Conservation (phyloP, 805 yeast genomes). For the Yarrowia sp. region DNA sequence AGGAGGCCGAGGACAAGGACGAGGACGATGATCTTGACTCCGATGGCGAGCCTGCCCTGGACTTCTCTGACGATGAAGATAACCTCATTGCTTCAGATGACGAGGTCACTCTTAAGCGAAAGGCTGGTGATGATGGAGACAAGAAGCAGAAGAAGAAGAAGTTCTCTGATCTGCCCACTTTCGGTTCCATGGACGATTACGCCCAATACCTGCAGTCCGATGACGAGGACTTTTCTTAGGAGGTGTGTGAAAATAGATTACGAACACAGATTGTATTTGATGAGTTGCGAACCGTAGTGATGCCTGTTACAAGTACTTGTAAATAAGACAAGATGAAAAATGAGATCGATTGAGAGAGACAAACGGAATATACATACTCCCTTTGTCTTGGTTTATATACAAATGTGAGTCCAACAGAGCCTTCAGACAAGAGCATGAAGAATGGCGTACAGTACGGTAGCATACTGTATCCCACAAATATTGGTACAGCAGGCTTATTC, state of each 20-base stretch:
- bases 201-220: constrained; percentile 67
- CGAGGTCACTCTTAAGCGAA: constrained; percentile 32
- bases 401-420: too few relatives aligned
- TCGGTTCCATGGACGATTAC: constrained; percentile 87
- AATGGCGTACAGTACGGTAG: too few relatives aligned
- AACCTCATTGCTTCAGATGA: constrained; percentile 43
- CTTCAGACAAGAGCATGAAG: too few relatives aligned
- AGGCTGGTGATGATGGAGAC: constrained; percentile 31
- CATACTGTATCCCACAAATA: too few relatives aligned
- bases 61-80: constrained; percentile 39
- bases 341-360: too few relatives aligned
- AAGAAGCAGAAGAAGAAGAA: constrained; percentile 50
- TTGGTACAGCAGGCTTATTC: too few relatives aligned
- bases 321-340: too few relatives aligned
- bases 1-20: constrained; percentile 29
- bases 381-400: too few relatives aligned
- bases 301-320: too few relatives aligned
- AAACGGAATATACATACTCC: too few relatives aligned
- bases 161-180: constrained; percentile 69
- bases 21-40: constrained; percentile 35
- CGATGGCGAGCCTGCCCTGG: constrained; percentile 33
- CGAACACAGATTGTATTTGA: background rate
- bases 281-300: background rate
- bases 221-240: constrained; percentile 44
- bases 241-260: background rate